Conservation (phyloP, 495 filamentous ascomycete genomes). For the Cenococcum geophilum region DNA sequence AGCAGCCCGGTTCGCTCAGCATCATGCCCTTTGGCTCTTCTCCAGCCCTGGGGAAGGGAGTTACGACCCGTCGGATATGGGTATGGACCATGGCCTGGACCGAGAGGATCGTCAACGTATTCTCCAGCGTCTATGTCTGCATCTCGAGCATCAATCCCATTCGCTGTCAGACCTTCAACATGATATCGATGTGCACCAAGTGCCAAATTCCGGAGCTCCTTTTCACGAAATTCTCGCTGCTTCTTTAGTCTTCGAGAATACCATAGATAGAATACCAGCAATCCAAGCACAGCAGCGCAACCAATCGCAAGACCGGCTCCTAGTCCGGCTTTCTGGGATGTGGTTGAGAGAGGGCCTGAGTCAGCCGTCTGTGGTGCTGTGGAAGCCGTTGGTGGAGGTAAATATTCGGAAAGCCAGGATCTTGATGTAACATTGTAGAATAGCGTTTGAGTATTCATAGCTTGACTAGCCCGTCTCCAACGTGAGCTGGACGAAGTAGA, state of each 20-base stretch:
- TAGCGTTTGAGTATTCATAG: conserved; percentile 46
- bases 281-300: conserved; percentile 47
- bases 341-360: conserved; percentile 31
- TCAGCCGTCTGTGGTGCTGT: conserved; percentile 4
- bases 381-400: conserved; percentile 44
- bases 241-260: conserved; percentile 51
- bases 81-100: conserved; percentile 14
- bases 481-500: conserved; percentile 43
- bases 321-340: conserved; percentile 55
- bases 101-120: conserved; percentile 16
- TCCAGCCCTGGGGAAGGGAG: conserved; percentile 22
- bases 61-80: not conserved
- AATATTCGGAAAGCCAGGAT: conserved; percentile 64
- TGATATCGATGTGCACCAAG: conserved; percentile 42
- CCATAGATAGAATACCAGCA: conserved; percentile 51
- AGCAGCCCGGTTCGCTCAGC: conserved; percentile 54
- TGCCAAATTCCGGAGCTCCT: conserved; percentile 49
- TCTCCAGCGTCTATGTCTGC: conserved; percentile 13
- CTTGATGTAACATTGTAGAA: conserved; percentile 77
- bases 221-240: conserved; percentile 45
- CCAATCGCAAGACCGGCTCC: conserved; percentile 72
- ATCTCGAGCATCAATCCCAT: conserved; percentile 16
- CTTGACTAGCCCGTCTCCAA: conserved; percentile 31
- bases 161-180: conserved; percentile 11
- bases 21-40: conserved; percentile 31